Evolutionary conservation across 768 basidiomycete genomes (phyloP), one percentile per base, ranked within the genome.

Genomic region (Lactifluus rugatus): DNA sequence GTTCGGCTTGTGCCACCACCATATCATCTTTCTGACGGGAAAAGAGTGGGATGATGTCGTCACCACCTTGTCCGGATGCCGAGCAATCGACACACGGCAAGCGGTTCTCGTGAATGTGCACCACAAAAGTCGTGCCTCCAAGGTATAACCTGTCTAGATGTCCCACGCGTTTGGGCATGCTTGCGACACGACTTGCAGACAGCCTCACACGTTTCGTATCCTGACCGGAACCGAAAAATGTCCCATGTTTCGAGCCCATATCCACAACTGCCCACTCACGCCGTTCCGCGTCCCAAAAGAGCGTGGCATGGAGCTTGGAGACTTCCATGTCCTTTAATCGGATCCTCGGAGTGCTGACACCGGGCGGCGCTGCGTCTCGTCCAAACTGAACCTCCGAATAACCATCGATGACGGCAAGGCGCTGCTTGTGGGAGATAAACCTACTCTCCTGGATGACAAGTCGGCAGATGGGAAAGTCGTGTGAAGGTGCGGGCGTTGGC

Each of bases 211-310:
- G 51, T 42, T 47, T 58, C 53, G 46, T n/a, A 28, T 26, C 57
- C 51, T 70, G 67, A 26, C 52, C 41, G 47, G 65, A 54, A 11
- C 69, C 71, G 57, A 88, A 55, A 67, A 83, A 91, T 0, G 89
- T 91, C 3, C 90, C 90, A 62, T 93, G 90, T 69, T 83, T 85
- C 52, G 86, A 88, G 10, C 87, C 90, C 83, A 87, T 87, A 67
- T 93, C 90, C 10, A 90, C 87, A 31, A 88, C 72, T 2, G 79
- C 77, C 89, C 89, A 92, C 57, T 80, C 78, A 14, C 71, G 68
- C 54, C 79, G 75, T 28, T 69, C 68, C 34, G 72, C 71, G 67
- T 89, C 83, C 84, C 83, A 89, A 66, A 80, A 92, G 1, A 79
- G 73, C 2, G 83, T 87, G 9, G 87, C 84, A 66, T 93, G 90